Percentiles rank a stretch among this genome's conserved stretches.
phyloP scores from a whole-genome alignment of 805 yeast species.

The Pichia exigua region DNA sequence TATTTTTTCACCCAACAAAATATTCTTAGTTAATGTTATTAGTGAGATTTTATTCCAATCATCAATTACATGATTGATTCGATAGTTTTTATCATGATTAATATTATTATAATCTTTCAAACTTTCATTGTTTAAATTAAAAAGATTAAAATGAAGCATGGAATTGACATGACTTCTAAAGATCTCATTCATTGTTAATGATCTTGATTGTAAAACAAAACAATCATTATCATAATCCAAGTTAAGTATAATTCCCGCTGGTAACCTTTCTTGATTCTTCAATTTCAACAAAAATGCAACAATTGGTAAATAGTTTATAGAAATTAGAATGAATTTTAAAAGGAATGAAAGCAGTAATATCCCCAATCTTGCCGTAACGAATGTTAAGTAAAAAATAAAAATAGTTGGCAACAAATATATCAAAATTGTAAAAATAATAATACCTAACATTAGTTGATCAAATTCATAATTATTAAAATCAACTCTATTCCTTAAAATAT shows the following conservation, averaged over 20 bases:
- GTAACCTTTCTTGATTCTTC: conserved; percentile 65
- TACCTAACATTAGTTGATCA: conserved; percentile 84
- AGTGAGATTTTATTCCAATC: conserved; percentile 24
- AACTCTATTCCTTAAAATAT: conserved; percentile 74
- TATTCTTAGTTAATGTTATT: conserved; percentile 13
- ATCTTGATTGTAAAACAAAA: conserved; percentile 21
- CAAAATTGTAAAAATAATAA: conserved; percentile 74
- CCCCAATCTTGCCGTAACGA: conserved; percentile 51
- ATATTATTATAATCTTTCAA: conserved; percentile 1
- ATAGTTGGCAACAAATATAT: conserved; percentile 81
- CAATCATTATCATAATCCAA: conserved; percentile 11
- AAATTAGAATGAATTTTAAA: conserved; percentile 53
- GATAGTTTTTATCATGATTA: neutral
- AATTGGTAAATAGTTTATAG: conserved; percentile 77
- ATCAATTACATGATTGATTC: conserved; percentile 13
- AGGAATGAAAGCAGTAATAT: conserved; percentile 41
- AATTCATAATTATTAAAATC: conserved; percentile 80
- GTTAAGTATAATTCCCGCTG: conserved; percentile 41
- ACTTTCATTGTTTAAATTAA: conserved; percentile 15
- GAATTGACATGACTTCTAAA: conserved; percentile 24
- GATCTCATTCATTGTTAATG: conserved; percentile 23
- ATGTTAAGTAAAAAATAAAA: conserved; percentile 71
- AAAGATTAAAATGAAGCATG: conserved; percentile 23
- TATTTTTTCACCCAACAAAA: conserved; percentile 26
- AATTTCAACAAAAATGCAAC: conserved; percentile 72